Base-by-base conservation (phyloP, 2,329 filamentous ascomycete genomes). In the Epichloe aotearoae region DNA sequence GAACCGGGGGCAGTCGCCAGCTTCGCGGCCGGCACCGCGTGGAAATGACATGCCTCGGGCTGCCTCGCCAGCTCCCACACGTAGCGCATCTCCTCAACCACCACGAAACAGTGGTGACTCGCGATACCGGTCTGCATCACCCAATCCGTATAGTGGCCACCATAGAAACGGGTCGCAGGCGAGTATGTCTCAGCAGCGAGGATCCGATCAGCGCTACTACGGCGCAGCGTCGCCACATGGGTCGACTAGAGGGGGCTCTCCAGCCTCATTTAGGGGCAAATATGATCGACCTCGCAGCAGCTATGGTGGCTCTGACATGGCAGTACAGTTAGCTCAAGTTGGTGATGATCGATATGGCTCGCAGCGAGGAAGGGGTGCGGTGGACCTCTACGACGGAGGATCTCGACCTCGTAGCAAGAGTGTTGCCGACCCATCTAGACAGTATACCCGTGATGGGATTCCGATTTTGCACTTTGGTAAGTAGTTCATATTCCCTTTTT, bases 401-500 rank as follows among this genome's bases (percentile, higher is more conserved):
- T 70, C 64, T 56, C 69, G 78, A 54, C 74, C 77, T 56, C 71
- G 83, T 56, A 95, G 89, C 66, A 88, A 91, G 73, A 95, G 89
- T 61, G 76, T 93, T 53, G 88, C 86, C n/a, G 86, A 93, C 60
- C 76, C 80, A 26, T 81, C 82, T n/a, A 76, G 86, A 58, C 86
- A 90, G 60, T 88, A 86, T 60, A 95, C 88, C 5, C 79, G 82
- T 55, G 89, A 96, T 64, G 91, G 93, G 33, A 80, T 87, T 54
- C 82, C 87, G 37, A 91, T 97, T 63, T 65, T 97, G 63, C 88
- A 96, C 69, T 96, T 91, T 70, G 88, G 93, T 97, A 77, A 83
- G 89, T 78, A 50, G 11, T 14, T 8, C 6, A 23, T 14, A 19
- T 34, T 39, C 23, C 47, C 60, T 64, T 64, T 64, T 39, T 15